A percentile compares a stretch with the other conserved stretches of the same genome.
phyloP scores from a whole-genome alignment of 2,329 filamentous ascomycete genomes.

The Pseudopithomyces maydicus region DNA sequence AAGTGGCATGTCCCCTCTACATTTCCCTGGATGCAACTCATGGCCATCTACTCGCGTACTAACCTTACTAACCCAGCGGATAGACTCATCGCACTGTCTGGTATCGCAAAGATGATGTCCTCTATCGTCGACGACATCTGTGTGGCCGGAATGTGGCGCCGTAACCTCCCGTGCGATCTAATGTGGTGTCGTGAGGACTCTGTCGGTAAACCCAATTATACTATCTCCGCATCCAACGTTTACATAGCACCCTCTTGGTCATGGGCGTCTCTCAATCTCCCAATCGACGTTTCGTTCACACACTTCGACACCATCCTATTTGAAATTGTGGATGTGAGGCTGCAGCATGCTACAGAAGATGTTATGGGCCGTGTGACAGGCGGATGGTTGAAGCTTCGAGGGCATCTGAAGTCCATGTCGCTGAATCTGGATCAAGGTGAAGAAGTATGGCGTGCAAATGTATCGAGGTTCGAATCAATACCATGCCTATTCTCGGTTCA shows the following conservation, averaged over 20 bases:
- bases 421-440: neutral
- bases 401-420: neutral
- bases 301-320: neutral
- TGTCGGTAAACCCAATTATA: neutral
- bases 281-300: neutral
- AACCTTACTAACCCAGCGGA: neutral
- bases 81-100: conserved; percentile 13
- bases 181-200: conserved; percentile 1
- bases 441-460: neutral
- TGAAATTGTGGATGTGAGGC: neutral
- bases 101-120: conserved; percentile 10
- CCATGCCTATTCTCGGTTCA: neutral
- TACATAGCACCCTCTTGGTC: conserved; percentile 20
- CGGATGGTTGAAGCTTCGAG: neutral
- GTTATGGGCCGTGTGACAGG: neutral
- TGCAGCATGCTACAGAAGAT: neutral
- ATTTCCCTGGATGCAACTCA: conserved; percentile 8
- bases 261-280: conserved; percentile 17
- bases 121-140: conserved; percentile 2
- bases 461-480: neutral
- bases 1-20: too few relatives aligned
- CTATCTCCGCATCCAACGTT: neutral
- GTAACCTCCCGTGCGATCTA: conserved; percentile 7
- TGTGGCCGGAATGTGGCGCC: conserved; percentile 16
- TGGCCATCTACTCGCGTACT: conserved; percentile 5